Evolutionary conservation across 345 rosid species (phyloP).

Genomic region (Streptanthus diversifolius): DNA sequence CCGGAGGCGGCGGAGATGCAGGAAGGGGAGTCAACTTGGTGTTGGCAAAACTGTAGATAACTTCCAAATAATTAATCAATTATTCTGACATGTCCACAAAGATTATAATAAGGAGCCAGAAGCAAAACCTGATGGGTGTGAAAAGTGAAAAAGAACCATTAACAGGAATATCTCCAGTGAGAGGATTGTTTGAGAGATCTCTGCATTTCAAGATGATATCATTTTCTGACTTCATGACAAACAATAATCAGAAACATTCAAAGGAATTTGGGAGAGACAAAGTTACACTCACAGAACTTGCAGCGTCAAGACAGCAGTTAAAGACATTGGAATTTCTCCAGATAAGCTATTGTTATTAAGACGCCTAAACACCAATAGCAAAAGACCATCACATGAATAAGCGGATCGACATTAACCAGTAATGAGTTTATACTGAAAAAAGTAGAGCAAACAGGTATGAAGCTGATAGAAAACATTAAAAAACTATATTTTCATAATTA

Average conservation of each 20-base stretch:
- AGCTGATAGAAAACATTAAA: neutral
- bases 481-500: neutral
- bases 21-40: slow-evolving; percentile 34
- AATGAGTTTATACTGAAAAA: neutral
- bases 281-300: slow-evolving; percentile 39
- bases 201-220: slow-evolving; percentile 28
- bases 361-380: slow-evolving; percentile 37
- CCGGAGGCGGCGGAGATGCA: slow-evolving; percentile 35
- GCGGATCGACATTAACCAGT: neutral
- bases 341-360: slow-evolving; percentile 39
- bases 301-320: slow-evolving; percentile 31
- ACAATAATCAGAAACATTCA: neutral
- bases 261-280: slow-evolving; percentile 3
- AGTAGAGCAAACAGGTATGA: neutral
- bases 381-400: slow-evolving; percentile 8
- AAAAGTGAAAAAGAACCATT: slow-evolving; percentile 44
- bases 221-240: slow-evolving; percentile 11
- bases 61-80: slow-evolving; percentile 10
- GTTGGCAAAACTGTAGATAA: slow-evolving; percentile 33
- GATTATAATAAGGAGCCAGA: neutral
- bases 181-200: slow-evolving; percentile 37
- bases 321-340: slow-evolving; percentile 42
- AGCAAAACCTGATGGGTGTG: slow-evolving; percentile 42
- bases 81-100: slow-evolving; percentile 3
- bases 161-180: slow-evolving; percentile 42